Evolutionary conservation across 2,329 filamentous ascomycete genomes (phyloP), one percentile per base, ranked within the genome.

Genomic region (Ceratocystis cubensis): DNA sequence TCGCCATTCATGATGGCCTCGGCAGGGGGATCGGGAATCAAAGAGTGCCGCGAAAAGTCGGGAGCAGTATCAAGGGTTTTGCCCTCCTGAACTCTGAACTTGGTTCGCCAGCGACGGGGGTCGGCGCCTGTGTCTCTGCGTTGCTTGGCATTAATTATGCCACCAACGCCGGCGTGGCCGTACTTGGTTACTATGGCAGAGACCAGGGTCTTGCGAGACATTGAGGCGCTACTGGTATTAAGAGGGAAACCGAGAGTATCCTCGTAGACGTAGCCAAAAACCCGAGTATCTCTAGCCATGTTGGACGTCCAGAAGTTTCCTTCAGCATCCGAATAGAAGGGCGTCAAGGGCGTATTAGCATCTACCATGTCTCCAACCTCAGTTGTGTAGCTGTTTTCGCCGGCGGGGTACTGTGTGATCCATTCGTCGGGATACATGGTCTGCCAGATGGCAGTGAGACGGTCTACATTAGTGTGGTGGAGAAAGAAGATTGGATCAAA

Each of bases 401-500:
- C 76, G 64, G 79, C 82, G 5, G 76, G 70, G 69, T 82, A 80
- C 0, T 85, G 81, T 25, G 79, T 76, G 4, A 91, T 81, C 76
- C 86, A 93, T 33, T 82, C 82, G 22, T 84, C 77, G 0, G 87
- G 88, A 69, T 94, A 82, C 15, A 94, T 74, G 0, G 81, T 78
- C 76, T 94, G 88, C 88, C 88, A 94, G 69, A 95, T 81, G 41
- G 88, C 84, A 69, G 91, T 84, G 33, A 89, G 75, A 2, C 90
- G 83, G 72, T 95, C 90, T 6, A 91, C 82, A 74, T 88, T 91
- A 69, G 80, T 78, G 71, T 93, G 89, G 71, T 93, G 88, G 7
- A 93, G 76, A 75, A 87, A 89, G 75, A 93, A 92, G 13, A 89
- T 77, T 0, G 89, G 89, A 72, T 95, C 90, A 72, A 90, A 95